A percentile compares a stretch with the other conserved stretches of the same genome.
phyloP scores from a whole-genome alignment of 306 rosid genomes.

The Medicago lupulina region DNA sequence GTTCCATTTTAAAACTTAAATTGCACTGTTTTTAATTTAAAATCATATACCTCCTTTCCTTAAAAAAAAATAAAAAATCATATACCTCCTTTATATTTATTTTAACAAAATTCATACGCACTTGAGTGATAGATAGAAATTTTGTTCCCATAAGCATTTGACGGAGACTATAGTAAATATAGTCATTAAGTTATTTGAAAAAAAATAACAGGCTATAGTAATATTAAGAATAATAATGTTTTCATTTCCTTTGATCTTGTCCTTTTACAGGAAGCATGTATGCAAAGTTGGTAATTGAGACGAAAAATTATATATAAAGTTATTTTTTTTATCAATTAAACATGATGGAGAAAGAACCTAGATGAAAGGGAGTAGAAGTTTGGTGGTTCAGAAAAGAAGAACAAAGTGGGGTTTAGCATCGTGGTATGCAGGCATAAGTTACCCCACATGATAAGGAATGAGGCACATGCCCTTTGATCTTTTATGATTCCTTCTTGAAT shows the following conservation, averaged over 20 bases:
- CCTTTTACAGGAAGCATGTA: slow-evolving; percentile 13
- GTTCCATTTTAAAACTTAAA: no score
- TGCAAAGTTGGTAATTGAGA: slow-evolving; percentile 38
- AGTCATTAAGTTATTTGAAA: no score
- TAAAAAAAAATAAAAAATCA: no score
- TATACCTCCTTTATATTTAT: no score
- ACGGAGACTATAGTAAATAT: no score
- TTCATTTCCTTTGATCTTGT: not conserved
- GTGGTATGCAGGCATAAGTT: slow-evolving; percentile 56
- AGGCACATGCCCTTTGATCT: slow-evolving; percentile 63
- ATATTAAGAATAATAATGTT: not conserved
- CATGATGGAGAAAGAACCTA: slow-evolving; percentile 8
- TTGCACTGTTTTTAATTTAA: no score
- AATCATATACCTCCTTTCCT: no score
- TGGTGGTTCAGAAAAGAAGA: slow-evolving; percentile 46
- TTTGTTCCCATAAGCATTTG: no score
- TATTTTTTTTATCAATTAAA: slow-evolving; percentile 12
- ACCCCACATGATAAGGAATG: slow-evolving; percentile 73
- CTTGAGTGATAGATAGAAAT: no score
- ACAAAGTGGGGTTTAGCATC: slow-evolving; percentile 59
- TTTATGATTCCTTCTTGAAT: slow-evolving; percentile 34
- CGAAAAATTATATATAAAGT: slow-evolving; percentile 19
- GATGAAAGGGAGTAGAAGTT: slow-evolving; percentile 42
- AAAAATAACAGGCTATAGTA: no score
- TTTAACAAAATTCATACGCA: no score